Evolutionary conservation across 306 rosid species (phyloP), one percentile per base, ranked within the genome.

Genomic region (Hippophae gyantsensis): DNA sequence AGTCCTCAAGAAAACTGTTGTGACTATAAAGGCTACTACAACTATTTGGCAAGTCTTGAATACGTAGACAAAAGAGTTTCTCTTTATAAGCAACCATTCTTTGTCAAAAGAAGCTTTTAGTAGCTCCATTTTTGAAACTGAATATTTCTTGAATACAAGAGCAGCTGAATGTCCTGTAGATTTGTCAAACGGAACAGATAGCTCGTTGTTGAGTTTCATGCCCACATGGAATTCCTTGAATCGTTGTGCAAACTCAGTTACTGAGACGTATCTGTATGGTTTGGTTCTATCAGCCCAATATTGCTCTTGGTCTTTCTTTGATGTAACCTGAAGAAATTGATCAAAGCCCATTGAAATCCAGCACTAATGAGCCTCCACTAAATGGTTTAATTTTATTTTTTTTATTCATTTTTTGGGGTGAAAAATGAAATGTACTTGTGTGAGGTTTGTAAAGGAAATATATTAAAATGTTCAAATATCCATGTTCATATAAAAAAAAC

Each of bases 241-340:
- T 25, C 69, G 72, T 66, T 72, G 72, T 13, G 74, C 56, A 65
- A 77, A 77, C 54, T 77, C 78, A 56, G 61, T 60, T 10, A 63
- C 62, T 41, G 69, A 38, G 69, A 77, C 42, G 23, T 68, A 72
- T 26, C 52, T 52, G 42, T 72, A 77, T 42, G 75, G 66, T 41
- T 50, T 72, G 10, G 68, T 75, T 77, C 63, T 72, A 1, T 32
- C 43, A 7, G 50, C 25, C 82, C 82, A 72, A 60, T 77, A 77
- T 56, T 77, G 82, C 69, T 77, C 82, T 45, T 77, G 82, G 42
- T 77, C 82, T 58, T 77, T 78, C 65, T 49, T 63, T 66, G 87
- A 81, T 32, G 87, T 81, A 46, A 81, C 87, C 86, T 82, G 53
- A 41, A 52, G 8, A 57, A 23, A 42, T 42, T 13, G 25, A 1